Evolutionary conservation across 2,329 filamentous ascomycete species (phyloP).

Genomic region (Fusarium liriodendri): DNA sequence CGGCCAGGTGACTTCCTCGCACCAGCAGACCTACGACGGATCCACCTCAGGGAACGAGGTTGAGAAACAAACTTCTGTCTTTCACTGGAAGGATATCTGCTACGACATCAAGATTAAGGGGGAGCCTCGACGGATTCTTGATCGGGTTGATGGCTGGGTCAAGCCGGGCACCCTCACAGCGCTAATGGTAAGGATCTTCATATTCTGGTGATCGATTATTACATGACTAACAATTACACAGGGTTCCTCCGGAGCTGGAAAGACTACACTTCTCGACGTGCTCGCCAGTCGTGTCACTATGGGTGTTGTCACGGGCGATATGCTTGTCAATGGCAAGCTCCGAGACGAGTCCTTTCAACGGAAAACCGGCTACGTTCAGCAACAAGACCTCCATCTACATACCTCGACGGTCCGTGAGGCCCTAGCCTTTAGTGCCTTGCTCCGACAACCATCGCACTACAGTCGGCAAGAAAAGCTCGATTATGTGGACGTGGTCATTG

Average conservation of each 20-base stretch:
- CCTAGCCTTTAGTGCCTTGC: not conserved
- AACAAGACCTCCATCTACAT: not conserved
- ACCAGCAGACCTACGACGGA: not conserved
- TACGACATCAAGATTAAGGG: not conserved
- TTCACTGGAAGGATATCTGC: not conserved
- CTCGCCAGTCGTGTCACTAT: not conserved
- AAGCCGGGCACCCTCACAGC: not conserved
- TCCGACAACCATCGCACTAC: not conserved
- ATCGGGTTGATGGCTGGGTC: not conserved
- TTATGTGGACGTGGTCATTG: not conserved
- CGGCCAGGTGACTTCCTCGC: not conserved
- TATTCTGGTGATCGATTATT: constrained; percentile 74
- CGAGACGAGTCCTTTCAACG: not conserved
- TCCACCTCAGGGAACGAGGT: constrained; percentile 6
- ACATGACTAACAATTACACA: constrained; percentile 77
- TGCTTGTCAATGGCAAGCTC: not conserved
- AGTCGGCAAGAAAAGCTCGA: not conserved
- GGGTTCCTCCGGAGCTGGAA: not conserved
- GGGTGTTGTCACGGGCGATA: not conserved
- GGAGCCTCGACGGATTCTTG: not conserved
- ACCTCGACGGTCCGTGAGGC: not conserved
- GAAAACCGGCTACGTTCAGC: not conserved
- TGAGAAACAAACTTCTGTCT: not conserved
- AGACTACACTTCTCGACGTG: not conserved
- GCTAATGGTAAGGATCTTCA: not conserved